Base-by-base conservation (phyloP, 192 early-diverging fungal genomes). In the Rhizophagus clarus region DNA sequence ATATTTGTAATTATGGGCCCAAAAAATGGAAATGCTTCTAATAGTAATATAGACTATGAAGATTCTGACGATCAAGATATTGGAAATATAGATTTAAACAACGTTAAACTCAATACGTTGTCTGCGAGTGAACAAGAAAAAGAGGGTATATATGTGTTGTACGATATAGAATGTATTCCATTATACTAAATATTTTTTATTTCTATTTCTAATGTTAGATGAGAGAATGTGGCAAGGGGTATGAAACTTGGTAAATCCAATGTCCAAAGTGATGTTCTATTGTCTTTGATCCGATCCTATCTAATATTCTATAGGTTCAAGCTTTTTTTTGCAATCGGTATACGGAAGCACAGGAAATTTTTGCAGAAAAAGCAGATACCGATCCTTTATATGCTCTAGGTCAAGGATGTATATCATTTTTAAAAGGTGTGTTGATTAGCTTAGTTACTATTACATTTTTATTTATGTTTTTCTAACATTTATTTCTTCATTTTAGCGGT, bases 271-370 rank as follows among this genome's bases (percentile, higher is more conserved):
- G 5, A 37, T 37, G 0, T 37, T 7, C 8, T 37, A 12, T 63
- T 29, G 1, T 61, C 2, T 37, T 74, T 28, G 24, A 31, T 31
- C n/a, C 10, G 12, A 31, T 17, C 26, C n/a, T 28, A 2, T 29
- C 3, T 56, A 15, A 32, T 61, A 10, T 51, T 74, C 60, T 2
- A 17, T 32, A 74, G 72, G 72, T 85, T 22, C 60, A 83, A 45
- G 82, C 80, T n/a, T 90, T 90, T 47, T 90, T 90, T 68, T 87
- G 88, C 72, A 90, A 90, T 81, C 66, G 85, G 49, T 90, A 88
- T 68, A 34, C 82, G 10, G 81, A 90, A 32, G 87, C 89, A 61
- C 85, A 90, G 28, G 79, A 80, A 63, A 81, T 86, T 60, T 90
- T 90, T 82, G 82, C 84, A 17, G 81, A 75, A 14, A 82, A 82